A percentile compares a stretch with the other conserved stretches of the same genome.
Conservation (phyloP, 2,329 filamentous ascomycete genomes). For the Epichloe gansuensis region DNA sequence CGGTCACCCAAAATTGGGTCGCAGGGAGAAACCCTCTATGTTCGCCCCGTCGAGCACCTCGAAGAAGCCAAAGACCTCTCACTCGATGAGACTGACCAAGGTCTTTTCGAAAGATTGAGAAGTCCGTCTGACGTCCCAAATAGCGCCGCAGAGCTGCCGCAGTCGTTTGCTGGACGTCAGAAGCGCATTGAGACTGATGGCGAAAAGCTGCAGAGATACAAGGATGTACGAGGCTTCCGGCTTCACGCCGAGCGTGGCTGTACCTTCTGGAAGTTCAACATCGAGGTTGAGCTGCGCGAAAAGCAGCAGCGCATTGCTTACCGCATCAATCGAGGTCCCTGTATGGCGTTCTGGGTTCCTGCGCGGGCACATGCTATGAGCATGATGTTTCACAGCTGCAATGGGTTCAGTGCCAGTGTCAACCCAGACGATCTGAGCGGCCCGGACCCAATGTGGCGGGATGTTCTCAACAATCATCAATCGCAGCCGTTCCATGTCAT, state of each 20-base stretch:
- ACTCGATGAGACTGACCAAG: constrained; percentile 63
- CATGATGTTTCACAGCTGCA: constrained; percentile 97
- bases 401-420: constrained; percentile 77
- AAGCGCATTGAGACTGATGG: constrained; percentile 53
- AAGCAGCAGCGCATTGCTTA: constrained; percentile 83
- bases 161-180: constrained; percentile 41
- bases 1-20: constrained; percentile 73
- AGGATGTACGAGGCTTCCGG: constrained; percentile 69
- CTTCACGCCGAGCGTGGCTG: constrained; percentile 76
- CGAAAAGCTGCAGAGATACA: constrained; percentile 69
- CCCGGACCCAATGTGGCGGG: constrained; percentile 92
- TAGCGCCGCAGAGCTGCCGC: constrained; percentile 35
- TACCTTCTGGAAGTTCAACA: constrained; percentile 95
- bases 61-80: constrained; percentile 71
- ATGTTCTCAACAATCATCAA: constrained; percentile 87
- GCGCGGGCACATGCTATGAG: constrained; percentile 81
- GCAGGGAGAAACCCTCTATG: constrained; percentile 80
- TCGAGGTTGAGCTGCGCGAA: constrained; percentile 75
- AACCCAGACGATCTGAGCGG: constrained; percentile 74
- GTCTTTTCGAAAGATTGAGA: constrained; percentile 62
- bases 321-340: constrained; percentile 83
- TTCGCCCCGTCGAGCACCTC: constrained; percentile 78
- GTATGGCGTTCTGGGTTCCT: constrained; percentile 90
- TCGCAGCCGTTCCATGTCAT: constrained; percentile 92
- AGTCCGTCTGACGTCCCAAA: constrained; percentile 37